Evolutionary conservation across 129 eudicot genomes (phyloP).

Genomic region (Sambucus nigra): DNA sequence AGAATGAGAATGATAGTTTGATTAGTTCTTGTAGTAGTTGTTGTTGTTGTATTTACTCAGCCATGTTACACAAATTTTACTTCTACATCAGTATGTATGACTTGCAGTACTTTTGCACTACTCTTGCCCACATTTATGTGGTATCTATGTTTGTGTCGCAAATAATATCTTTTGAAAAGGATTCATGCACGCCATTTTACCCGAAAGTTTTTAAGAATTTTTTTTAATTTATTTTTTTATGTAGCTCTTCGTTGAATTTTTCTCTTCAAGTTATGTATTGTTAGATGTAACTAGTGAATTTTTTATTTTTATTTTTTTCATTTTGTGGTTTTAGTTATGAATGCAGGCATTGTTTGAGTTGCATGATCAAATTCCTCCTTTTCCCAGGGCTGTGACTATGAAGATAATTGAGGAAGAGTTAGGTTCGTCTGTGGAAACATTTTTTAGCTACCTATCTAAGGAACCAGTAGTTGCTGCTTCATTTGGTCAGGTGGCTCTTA

Average conservation of each 20-base stretch:
- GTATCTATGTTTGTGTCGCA: too few species aligned
- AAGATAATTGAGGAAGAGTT: conserved; percentile 88
- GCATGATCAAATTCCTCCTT: conserved; percentile 95
- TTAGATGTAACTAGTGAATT: conserved; percentile 9
- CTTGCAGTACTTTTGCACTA: too few species aligned
- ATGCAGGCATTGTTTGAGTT: conserved; percentile 90
- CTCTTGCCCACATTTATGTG: too few species aligned
- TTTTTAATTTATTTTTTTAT: neutral
- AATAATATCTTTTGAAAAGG: too few species aligned
- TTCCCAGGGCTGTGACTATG: conserved; percentile 70
- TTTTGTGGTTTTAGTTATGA: conserved; percentile 27
- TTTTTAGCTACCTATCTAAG: conserved; percentile 69
- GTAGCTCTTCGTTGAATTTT: neutral
- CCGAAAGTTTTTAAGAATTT: neutral
- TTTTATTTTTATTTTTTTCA: conserved; percentile 13
- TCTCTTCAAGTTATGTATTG: neutral
- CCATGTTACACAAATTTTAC: too few species aligned
- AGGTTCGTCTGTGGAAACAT: conserved; percentile 59
- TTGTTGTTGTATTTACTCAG: too few species aligned
- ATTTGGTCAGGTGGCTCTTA: conserved; percentile 77
- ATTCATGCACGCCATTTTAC: neutral
- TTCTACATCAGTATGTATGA: too few species aligned
- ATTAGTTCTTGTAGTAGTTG: too few species aligned
- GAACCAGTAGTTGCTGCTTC: conserved; percentile 99
- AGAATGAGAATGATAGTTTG: too few species aligned